Evolutionary conservation across 1,284 basidiomycete species (phyloP).

Genomic region (Pseudozyma flocculosa): DNA sequence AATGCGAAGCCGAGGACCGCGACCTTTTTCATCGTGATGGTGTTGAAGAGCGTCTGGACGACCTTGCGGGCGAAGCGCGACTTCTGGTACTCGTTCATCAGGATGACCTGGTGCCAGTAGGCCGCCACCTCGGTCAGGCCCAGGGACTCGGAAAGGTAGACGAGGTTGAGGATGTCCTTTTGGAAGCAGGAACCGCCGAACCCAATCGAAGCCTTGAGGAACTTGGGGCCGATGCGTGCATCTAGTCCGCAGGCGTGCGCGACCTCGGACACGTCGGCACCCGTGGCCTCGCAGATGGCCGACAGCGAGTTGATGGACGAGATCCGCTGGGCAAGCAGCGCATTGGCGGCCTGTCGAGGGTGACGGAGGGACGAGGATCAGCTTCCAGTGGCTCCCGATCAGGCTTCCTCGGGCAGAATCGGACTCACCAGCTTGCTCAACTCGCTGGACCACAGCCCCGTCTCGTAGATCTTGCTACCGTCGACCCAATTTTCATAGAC

Average conservation of each 20-base stretch:
- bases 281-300: conserved; percentile 99
- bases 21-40: conserved; percentile 92
- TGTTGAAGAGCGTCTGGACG: conserved; percentile 83
- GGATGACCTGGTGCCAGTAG: conserved; percentile 72
- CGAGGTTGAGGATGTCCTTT: conserved; percentile 90
- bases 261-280: conserved; percentile 97
- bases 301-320: conserved; percentile 97
- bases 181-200: conserved; percentile 96
- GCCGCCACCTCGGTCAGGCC: conserved; percentile 95
- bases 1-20: conserved; percentile 82
- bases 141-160: conserved; percentile 84
- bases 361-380: neutral
- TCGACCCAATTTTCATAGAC: conserved; percentile 97
- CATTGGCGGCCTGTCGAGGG: conserved; percentile 75
- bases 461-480: conserved; percentile 80
- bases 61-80: conserved; percentile 59
- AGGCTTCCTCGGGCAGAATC: neutral
- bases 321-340: conserved; percentile 92
- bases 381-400: neutral
- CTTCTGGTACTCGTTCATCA: conserved; percentile 57
- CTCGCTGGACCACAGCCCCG: conserved; percentile 98
- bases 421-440: conserved; percentile 78
- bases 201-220: conserved; percentile 91
- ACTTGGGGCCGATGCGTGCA: conserved; percentile 88
- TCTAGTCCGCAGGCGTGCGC: conserved; percentile 92